A percentile compares a stretch with the other conserved stretches of the same genome.
phyloP scores from a whole-genome alignment of 2,329 filamentous ascomycete genomes.

The Aspergillus uvarum region DNA sequence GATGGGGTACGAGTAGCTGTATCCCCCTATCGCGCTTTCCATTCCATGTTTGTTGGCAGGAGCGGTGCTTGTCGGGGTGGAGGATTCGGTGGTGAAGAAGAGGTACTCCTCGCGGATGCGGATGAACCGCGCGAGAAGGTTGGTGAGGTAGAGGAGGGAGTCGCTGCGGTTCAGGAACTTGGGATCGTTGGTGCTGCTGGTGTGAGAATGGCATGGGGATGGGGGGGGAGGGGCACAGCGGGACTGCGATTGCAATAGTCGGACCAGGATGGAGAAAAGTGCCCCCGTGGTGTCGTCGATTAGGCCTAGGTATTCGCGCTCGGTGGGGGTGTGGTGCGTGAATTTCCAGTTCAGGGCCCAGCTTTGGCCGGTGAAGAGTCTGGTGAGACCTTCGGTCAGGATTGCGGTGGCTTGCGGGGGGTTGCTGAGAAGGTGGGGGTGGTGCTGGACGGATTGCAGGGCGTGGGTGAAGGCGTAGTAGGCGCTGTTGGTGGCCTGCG shows the following conservation, averaged over 20 bases:
- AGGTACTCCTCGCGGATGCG: not conserved
- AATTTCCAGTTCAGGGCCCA: not conserved
- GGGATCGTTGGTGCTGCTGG: not conserved
- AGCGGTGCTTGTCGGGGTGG: not conserved
- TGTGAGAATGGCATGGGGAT: not conserved
- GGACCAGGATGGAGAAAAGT: not conserved
- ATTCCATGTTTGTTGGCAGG: not conserved
- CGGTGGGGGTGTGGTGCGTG: not conserved
- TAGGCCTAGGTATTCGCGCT: not conserved
- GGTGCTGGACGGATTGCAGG: not conserved
- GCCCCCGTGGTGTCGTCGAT: conserved; percentile 2
- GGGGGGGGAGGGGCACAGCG: not conserved
- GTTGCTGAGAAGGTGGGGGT: not conserved
- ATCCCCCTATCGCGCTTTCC: not conserved
- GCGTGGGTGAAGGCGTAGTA: conserved; percentile 3
- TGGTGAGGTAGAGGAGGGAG: not conserved
- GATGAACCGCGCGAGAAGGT: not conserved
- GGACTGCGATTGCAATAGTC: not conserved
- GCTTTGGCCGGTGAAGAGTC: conserved; percentile 2
- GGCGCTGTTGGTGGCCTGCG: conserved; percentile 3
- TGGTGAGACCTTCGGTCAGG: not conserved
- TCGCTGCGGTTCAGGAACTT: not conserved
- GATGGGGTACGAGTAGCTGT: not conserved
- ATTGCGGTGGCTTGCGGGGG: not conserved
- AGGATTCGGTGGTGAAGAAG: not conserved